A percentile compares a stretch with the other conserved stretches of the same genome.
Conservation (phyloP, 352 stramenopile genomes). For the Globisporangium splendens region DNA sequence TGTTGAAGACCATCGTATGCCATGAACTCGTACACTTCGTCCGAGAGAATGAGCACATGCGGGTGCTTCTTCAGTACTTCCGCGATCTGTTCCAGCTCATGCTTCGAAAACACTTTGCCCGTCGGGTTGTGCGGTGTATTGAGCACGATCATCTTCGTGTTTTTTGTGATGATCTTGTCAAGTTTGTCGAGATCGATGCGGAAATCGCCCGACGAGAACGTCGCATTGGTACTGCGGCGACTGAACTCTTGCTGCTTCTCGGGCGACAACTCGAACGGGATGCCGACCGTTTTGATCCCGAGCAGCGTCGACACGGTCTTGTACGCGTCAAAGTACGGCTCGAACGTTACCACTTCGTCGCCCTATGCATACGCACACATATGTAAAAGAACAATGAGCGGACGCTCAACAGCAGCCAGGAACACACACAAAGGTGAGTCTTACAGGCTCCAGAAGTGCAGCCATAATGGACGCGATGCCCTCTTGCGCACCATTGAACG, state of each 20-base stretch:
- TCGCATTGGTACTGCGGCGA: constrained; percentile 14
- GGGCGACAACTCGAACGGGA: constrained; percentile 60
- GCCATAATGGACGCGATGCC: constrained; percentile 82
- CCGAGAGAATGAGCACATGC: constrained; percentile 91
- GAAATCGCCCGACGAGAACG: constrained; percentile 74
- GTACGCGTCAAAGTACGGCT: constrained; percentile 91
- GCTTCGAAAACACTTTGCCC: constrained; percentile 95
- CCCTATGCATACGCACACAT: constrained; percentile 24
- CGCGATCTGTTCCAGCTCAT: constrained; percentile 93
- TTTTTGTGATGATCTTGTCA: constrained; percentile 79
- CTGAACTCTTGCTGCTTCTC: constrained; percentile 45
- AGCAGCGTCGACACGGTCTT: constrained; percentile 82
- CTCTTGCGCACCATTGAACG: constrained; percentile 86
- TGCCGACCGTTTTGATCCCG: constrained; percentile 65
- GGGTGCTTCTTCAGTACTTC: constrained; percentile 80
- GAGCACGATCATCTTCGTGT: constrained; percentile 95
- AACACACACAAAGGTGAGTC: not conserved
- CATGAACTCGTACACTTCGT: constrained; percentile 99
- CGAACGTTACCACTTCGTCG: constrained; percentile 85
- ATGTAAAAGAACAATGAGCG: not conserved
- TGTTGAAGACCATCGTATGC: constrained; percentile 77
- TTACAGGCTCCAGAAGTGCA: constrained; percentile 64
- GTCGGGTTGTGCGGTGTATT: constrained; percentile 99
- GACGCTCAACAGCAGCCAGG: not conserved
- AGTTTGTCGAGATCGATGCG: constrained; percentile 85